Evolutionary conservation across 225 moss, liverwort and hornwort species (phyloP), one percentile per base, ranked within the genome.

Genomic region (Pleurozium schreberi): DNA sequence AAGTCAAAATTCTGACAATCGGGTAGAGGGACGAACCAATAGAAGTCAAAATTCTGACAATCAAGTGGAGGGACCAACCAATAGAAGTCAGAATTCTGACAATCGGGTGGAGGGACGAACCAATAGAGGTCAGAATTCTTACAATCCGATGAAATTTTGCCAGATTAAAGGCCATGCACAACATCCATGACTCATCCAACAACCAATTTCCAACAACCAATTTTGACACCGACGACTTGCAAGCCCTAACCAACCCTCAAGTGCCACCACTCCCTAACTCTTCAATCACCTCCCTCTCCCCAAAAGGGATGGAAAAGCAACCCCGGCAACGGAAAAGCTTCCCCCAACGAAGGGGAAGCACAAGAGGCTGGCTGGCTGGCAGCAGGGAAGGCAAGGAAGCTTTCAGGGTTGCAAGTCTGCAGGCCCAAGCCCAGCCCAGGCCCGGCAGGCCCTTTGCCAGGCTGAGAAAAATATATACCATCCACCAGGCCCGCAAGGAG

Each of bases 191-290:
- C 22, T 22, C 14, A 70, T 68, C 11, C 8, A 42, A 70, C 38
- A 53, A 30, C 78, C 55, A 77, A 53, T 36, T 53, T 11, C n/a
- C n/a, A n/a, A n/a, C n/a, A n/a, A n/a, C n/a, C n/a, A n/a, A n/a
- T n/a, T n/a, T n/a, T 8, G 18, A 28, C 40, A 8, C 40, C 19
- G 0, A 19, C 40, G n/a, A n/a, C n/a, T 28, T 0, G 4, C 40
- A n/a, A 80, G 19, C 42, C 59, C 59, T 80, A 80, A 42, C 42
- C 59, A 42, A 42, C 30, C 30, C 38, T 15, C 10, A 57, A 17
- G 25, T n/a, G 57, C 55, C 57, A 55, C 57, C 38, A 23, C 70
- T 8, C 42, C 25, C 73, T 40, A n/a, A n/a, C n/a, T n/a, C n/a
- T n/a, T n/a, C n/a, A n/a, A n/a, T n/a, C n/a, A n/a, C n/a, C n/a